Conservation (phyloP, 2,329 filamentous ascomycete genomes). For the Phoma herbarum region DNA sequence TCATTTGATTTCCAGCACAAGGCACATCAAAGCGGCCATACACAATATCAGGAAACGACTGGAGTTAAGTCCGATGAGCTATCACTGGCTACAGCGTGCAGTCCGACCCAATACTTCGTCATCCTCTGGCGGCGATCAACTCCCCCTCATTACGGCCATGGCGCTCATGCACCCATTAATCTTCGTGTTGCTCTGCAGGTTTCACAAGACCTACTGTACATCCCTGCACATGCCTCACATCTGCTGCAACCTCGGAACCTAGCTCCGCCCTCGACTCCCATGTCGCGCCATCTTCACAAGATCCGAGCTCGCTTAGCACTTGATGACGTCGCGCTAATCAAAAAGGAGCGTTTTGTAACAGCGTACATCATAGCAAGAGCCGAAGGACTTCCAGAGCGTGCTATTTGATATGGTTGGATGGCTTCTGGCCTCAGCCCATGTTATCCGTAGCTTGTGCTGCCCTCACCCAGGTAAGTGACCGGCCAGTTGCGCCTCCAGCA, state of each 20-base stretch:
- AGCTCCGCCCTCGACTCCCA: conserved; percentile 18
- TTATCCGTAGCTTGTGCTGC: background rate
- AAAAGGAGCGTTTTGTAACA: conserved; percentile 21
- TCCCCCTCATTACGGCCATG: no score
- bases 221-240: no score
- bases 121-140: background rate
- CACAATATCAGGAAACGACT: conserved; percentile 16
- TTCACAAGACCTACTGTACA: no score
- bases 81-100: background rate
- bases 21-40: conserved; percentile 19
- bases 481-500: background rate
- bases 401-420: conserved; percentile 1
- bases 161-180: no score
- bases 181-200: no score
- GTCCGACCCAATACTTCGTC: background rate
- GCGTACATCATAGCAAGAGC: conserved; percentile 17
- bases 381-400: conserved; percentile 8
- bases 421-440: background rate
- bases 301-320: conserved; percentile 11
- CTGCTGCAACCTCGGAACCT: no score
- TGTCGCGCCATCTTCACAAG: conserved; percentile 8
- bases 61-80: background rate
- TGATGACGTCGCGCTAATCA: conserved; percentile 22
- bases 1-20: conserved; percentile 23
- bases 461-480: background rate